These are phyloP conservation scores for Vaccinium macrocarpon DNA, from an alignment of 148 eudicot species.

Conservation along the genomic window DNA sequence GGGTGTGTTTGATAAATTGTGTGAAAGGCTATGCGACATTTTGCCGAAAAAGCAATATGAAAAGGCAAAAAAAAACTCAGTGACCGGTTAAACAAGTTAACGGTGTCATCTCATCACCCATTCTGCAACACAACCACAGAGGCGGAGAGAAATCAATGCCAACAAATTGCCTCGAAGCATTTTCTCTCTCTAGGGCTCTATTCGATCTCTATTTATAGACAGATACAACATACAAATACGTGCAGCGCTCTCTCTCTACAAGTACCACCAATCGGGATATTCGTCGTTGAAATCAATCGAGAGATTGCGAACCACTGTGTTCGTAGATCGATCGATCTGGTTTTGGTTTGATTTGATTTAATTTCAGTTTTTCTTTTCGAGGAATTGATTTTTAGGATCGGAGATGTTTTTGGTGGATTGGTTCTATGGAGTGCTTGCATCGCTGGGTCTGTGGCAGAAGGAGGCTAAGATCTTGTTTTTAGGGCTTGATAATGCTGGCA, in stretches of 20 bases:
- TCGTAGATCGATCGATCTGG: conserved; percentile 21
- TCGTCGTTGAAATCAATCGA: conserved; percentile 22
- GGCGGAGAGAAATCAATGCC: not conserved
- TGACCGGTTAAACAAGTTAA: not conserved
- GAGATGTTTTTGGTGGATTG: conserved; percentile 48
- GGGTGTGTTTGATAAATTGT: too few relatives aligned
- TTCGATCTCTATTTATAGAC: not conserved
- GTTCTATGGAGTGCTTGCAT: conserved; percentile 50
- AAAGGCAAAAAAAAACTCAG: not conserved
- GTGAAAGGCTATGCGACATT: too few relatives aligned
- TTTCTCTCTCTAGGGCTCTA: not conserved
- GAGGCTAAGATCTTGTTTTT: conserved; percentile 57
- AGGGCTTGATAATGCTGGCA: conserved; percentile 57
- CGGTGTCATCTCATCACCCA: not conserved
- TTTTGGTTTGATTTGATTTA: not conserved
- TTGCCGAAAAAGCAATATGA: too few relatives aligned
- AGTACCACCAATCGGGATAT: not conserved
- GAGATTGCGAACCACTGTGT: conserved; percentile 21
- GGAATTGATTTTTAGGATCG: conserved; percentile 2
- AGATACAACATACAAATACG: not conserved
- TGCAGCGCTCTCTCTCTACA: not conserved
- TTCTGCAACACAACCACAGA: not conserved
- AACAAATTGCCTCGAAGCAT: not conserved
- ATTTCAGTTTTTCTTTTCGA: not conserved
- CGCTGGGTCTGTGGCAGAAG: conserved; percentile 49